Evolutionary conservation across 805 yeast genomes (phyloP).

Genomic region (Isabelozyma heimii): DNA sequence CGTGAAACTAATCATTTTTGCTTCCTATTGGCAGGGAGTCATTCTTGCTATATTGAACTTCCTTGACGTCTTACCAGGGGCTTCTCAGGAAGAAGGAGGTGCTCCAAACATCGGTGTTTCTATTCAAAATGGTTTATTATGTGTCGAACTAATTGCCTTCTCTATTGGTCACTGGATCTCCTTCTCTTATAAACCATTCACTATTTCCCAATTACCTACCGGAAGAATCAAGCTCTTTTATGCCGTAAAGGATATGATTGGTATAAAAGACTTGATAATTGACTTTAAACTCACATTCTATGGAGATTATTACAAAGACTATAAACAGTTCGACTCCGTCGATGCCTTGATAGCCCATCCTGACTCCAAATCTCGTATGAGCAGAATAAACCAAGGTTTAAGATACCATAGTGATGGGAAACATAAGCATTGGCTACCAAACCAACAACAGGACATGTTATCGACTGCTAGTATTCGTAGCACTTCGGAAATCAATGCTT

Average conservation of each 20-base stretch:
- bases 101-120: conserved; percentile 48
- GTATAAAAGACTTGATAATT: conserved; percentile 69
- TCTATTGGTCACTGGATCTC: conserved; percentile 88
- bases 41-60: conserved; percentile 52
- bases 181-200: conserved; percentile 74
- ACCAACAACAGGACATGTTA: conserved; percentile 5
- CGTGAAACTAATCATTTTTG: conserved; percentile 90
- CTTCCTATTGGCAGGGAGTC: conserved; percentile 96
- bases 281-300: conserved; percentile 73
- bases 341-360: conserved; percentile 71
- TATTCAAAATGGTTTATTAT: conserved; percentile 75
- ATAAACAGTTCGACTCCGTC: conserved; percentile 78
- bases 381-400: conserved; percentile 77
- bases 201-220: conserved; percentile 57
- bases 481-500: conserved; percentile 27
- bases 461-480: conserved; percentile 16
- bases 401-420: conserved; percentile 78
- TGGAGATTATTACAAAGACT: conserved; percentile 71
- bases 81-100: conserved; percentile 16
- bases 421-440: conserved; percentile 75
- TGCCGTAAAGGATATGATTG: conserved; percentile 77
- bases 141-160: conserved; percentile 81
- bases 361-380: conserved; percentile 57
- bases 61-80: conserved; percentile 42
- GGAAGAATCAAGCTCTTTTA: conserved; percentile 58